Base-by-base conservation (phyloP, 768 basidiomycete species). In the Astraeus odoratus region DNA sequence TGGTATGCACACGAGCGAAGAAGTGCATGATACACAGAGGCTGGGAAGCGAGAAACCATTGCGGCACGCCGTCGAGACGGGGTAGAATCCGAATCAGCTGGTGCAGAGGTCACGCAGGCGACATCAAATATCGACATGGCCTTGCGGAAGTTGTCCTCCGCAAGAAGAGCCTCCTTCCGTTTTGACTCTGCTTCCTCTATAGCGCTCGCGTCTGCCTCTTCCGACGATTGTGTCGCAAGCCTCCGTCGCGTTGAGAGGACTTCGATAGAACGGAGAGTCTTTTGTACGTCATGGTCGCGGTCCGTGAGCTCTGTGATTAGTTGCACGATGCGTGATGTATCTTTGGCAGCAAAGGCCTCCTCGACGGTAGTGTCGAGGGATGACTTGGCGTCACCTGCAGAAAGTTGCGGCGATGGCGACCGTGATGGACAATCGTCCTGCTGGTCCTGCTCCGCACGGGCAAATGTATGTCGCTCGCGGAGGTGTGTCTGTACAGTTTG, bases 111-210 rank as follows among this genome's bases (percentile, higher is more conserved):
- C 26, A 70, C 60, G 7, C 71, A 65, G 15, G 80, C 72, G 0
- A 78, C 72, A 20, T 83, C 73, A 61, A 93, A 93, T 13, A 94
- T 66, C 13, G 77, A 73, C 66, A 91, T 68, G 0, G 89, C 89
- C 0, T 79, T 74, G 0, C 67, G 57, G 48, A 91, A 81, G 50
- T 86, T 89, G 54, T 78, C 76, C 58, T 94, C 91, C 23, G 69
- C 53, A 18, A 67, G 66, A 19, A 89, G 72, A 2, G 61, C 49
- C 0, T 61, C 63, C 31, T 76, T 69, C 8, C 71, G 71, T 19
- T 57, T 57, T 31, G 70, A 47, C 35, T 60, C 53, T 6, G 35
- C 35, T 26, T 46, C 43, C 13, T 51, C 44, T 3, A 53, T 25
- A 19, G 36, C 41, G 10, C 42, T 41, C 18, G 58, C 54, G 13